Evolutionary conservation across 495 filamentous ascomycete genomes (phyloP).

Genomic region (Penicillium salamii): DNA sequence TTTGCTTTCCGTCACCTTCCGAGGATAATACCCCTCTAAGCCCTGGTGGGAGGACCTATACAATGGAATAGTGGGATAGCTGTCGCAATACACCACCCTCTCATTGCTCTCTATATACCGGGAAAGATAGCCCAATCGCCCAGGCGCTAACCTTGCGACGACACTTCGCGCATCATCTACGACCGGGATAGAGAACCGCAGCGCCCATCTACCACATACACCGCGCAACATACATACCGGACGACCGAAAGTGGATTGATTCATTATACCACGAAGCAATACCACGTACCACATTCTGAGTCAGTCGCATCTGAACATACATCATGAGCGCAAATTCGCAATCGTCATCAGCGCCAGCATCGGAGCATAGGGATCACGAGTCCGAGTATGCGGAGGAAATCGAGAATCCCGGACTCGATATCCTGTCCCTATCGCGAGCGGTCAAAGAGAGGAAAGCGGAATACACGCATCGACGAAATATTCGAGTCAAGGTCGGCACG

Average conservation of each 20-base stretch:
- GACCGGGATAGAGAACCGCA: slow-evolving; percentile 15
- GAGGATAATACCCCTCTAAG: slow-evolving; percentile 8
- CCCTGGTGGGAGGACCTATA: slow-evolving; percentile 12
- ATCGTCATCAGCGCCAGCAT: slow-evolving; percentile 6
- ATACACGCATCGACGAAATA: slow-evolving; percentile 65
- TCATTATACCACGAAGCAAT: background rate
- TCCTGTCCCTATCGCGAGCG: slow-evolving; percentile 52
- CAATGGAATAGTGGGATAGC: slow-evolving; percentile 13
- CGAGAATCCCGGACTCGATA: slow-evolving; percentile 21
- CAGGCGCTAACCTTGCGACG: background rate
- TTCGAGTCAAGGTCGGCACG: slow-evolving; percentile 81
- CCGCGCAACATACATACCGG: slow-evolving; percentile 3
- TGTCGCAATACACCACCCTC: slow-evolving; percentile 7
- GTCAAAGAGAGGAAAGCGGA: slow-evolving; percentile 72
- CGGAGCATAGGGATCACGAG: slow-evolving; percentile 16
- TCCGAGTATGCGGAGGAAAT: slow-evolving; percentile 24
- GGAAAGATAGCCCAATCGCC: background rate
- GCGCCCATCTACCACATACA: slow-evolving; percentile 2
- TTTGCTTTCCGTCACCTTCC: background rate
- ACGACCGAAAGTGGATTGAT: background rate
- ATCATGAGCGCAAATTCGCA: slow-evolving; percentile 14
- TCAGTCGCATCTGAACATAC: background rate
- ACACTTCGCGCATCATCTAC: background rate
- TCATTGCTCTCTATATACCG: background rate
- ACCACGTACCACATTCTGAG: background rate